Conservation (phyloP, 1,139 yeast genomes). For the Saccharomyces hybrid region DNA sequence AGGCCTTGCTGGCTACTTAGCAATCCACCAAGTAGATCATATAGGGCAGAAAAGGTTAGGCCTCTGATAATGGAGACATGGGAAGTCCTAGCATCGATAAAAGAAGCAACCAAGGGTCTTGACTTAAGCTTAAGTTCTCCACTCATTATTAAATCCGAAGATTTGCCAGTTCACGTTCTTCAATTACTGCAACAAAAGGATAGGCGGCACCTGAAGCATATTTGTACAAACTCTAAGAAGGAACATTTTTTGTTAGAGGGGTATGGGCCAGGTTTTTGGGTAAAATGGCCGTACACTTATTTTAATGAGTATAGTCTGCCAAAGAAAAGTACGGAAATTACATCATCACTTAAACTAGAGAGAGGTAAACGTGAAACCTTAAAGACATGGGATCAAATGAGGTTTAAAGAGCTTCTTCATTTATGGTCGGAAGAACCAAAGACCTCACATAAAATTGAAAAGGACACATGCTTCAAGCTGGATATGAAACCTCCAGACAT, state of each 20-base stretch:
- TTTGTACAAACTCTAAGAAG: constrained; percentile 4
- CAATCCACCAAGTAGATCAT: not conserved
- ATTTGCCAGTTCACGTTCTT: constrained; percentile 7
- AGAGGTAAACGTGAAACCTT: not conserved
- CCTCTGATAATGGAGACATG: constrained; percentile 16
- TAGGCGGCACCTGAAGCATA: constrained; percentile 5
- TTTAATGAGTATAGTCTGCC: constrained; percentile 1
- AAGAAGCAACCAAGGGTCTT: constrained; percentile 9
- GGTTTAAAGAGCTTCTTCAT: constrained; percentile 12
- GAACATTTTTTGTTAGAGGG: constrained; percentile 13
- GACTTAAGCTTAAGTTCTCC: constrained; percentile 6
- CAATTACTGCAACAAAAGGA: not conserved
- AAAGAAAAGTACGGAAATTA: not conserved
- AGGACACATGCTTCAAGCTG: constrained; percentile 8
- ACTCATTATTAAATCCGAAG: constrained; percentile 5
- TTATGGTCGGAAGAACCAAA: constrained; percentile 15
- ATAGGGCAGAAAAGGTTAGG: not conserved
- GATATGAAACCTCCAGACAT: constrained; percentile 17
- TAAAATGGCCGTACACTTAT: constrained; percentile 10
- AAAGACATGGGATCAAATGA: constrained; percentile 10
- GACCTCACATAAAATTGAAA: not conserved
- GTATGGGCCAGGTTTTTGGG: constrained; percentile 15
- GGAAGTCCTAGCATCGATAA: constrained; percentile 13
- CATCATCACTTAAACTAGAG: not conserved
- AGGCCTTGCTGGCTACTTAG: not conserved